Evolutionary conservation across 2,329 filamentous ascomycete genomes (phyloP), one percentile per base, ranked within the genome.

Genomic region (Nemania serpens): DNA sequence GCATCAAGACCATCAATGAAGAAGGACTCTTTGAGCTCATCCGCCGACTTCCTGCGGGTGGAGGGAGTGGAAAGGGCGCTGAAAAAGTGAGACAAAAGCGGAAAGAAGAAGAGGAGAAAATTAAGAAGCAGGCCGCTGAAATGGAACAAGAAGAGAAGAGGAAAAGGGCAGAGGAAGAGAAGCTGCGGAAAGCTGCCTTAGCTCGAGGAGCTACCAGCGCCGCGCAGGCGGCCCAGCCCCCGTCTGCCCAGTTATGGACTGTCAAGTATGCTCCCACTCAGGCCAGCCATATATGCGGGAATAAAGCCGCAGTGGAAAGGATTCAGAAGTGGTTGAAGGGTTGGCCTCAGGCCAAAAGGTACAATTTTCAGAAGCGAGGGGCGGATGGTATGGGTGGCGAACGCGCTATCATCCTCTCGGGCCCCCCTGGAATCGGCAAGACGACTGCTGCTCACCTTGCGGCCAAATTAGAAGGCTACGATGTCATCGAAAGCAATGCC

Each of bases 401-500:
- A 69, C 88, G 95, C 65, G 91, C 94, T n/a, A 88, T 98, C 66
- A 96, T 98, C 74, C 89, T 99, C 56, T 93, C 96, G 67, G 95
- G 95, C 0, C 94, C 95, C 15, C 95, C 95, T 33, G 95, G 95
- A 17, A 97, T 99, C 67, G 95, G 95, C 68, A 99, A 99, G 78
- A 99, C 95, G 2, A 99, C 95, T 34, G 92, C 96, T 51, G 95
- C 95, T 22, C 95, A 99, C 79, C 81, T 99, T 33, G 91, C 96
- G 15, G 94, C 95, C 0, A 96, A 93, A 71, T 79, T 98, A 18
- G 93, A 96, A 73, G 93, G 94, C 1, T 98, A 92, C 72, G 95
- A 99, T 75, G 85, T 97, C 45, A 82, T 99, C 12, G 95, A 99
- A 79, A 95, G 88, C 71, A 99, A 99, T 73, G 95, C 95, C 37